Evolutionary conservation across 148 eudicot species (phyloP).

Genomic region (Camellia japonica): DNA sequence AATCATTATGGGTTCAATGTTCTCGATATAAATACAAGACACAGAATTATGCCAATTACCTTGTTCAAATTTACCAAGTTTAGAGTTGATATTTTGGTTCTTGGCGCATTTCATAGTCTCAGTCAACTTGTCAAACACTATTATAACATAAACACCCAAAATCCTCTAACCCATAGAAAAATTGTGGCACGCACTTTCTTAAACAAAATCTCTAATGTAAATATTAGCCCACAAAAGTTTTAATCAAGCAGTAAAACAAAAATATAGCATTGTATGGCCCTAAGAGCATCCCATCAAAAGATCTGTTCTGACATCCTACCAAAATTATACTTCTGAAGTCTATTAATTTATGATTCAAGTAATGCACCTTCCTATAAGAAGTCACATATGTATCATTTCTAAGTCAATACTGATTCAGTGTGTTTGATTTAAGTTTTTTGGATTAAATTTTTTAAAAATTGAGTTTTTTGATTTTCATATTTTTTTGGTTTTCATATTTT

Average conservation of each 20-base stretch:
- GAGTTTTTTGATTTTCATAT: too few species aligned
- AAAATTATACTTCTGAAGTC: background rate
- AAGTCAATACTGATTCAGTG: too few species aligned
- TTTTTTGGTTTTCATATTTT: too few species aligned
- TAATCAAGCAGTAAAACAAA: background rate
- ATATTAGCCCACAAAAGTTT: background rate
- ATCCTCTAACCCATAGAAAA: background rate
- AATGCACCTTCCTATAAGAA: background rate
- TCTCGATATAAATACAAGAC: background rate
- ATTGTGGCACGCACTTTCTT: background rate
- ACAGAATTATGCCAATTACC: background rate
- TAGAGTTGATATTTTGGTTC: background rate
- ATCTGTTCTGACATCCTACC: slow-evolving; percentile 1
- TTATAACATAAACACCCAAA: background rate
- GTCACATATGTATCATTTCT: background rate
- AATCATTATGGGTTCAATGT: background rate
- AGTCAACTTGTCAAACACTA: background rate
- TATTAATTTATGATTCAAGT: slow-evolving; percentile 2
- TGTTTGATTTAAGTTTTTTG: too few species aligned
- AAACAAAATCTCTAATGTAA: background rate
- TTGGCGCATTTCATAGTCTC: background rate
- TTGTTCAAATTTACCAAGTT: background rate
- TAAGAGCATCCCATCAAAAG: background rate
- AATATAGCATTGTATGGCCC: background rate
- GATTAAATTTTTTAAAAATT: too few species aligned